These are phyloP conservation scores for Scytalidium lignicola DNA, from an alignment of 2,329 filamentous ascomycete species.

Conservation along the genomic window DNA sequence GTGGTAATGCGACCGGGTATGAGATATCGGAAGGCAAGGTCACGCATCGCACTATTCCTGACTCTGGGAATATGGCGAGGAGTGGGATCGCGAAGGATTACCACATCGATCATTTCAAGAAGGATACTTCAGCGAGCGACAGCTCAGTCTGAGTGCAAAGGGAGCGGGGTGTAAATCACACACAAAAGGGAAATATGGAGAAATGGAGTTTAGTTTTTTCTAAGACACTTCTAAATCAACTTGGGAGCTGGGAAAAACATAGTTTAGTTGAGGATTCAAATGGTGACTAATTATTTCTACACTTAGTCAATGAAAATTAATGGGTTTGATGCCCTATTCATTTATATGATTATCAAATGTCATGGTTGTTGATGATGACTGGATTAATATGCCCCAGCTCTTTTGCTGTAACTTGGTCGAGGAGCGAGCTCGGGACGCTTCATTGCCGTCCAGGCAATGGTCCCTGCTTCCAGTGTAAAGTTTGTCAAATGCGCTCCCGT, in stretches of 20 bases:
- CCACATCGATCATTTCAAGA: constrained; percentile 9
- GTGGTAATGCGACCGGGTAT: constrained; percentile 9
- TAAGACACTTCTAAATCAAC: not conserved
- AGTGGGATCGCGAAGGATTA: constrained; percentile 18
- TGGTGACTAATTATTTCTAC: no score
- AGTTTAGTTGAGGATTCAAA: not conserved
- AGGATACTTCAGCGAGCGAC: constrained; percentile 8
- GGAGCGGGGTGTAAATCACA: no score
- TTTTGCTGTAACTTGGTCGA: constrained; percentile 20
- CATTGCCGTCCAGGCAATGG: constrained; percentile 19
- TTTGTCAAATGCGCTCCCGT: constrained; percentile 21
- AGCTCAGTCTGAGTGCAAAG: constrained; percentile 3
- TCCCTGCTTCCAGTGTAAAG: constrained; percentile 19
- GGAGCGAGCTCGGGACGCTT: constrained; percentile 16
- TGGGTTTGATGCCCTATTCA: not conserved
- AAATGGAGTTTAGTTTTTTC: not conserved
- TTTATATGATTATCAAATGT: not conserved
- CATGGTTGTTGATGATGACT: not conserved
- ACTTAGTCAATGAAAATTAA: not conserved
- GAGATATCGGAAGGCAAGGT: not conserved
- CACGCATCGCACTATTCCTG: constrained; percentile 5
- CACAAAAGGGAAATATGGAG: no score
- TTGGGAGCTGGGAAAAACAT: not conserved
- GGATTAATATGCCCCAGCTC: constrained; percentile 4
- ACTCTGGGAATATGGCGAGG: constrained; percentile 11